Base-by-base conservation (phyloP, 805 yeast species). In the Ogataea minuta region DNA sequence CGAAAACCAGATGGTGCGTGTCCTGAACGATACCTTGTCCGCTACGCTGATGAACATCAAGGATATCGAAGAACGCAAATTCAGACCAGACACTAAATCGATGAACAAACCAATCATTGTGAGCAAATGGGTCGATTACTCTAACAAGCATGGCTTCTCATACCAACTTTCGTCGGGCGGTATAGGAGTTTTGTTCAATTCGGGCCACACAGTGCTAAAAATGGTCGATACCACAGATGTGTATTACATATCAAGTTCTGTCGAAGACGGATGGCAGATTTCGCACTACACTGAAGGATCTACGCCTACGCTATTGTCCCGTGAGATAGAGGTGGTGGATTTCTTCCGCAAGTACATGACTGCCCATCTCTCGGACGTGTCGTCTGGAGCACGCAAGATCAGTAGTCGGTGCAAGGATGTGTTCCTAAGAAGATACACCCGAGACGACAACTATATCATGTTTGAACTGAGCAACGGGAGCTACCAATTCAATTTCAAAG, bases 61-160 rank as follows among this genome's bases (percentile, higher is more conserved):
- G 45, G 36, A 43, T 19, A 52, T 61, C 29, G 62, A 60, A 40
- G 41, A 47, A n/a, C 54, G 53, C 23, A 39, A 45, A 21, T 19
- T 48, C 26, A 37, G 32, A 14, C 39, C 44, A 24, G 30, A 31
- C 45, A 23, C 32, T 28, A 38, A 41, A n/a, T 27, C 38, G 20
- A 35, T 47, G 41, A 74, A 45, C 14, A 71, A 76, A 46, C 95
- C 90, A 9, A 75, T 79, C 13, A 76, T 86, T 44, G 79, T 91
- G 29, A 84, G 95, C 45, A 90, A 91, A 60, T 93, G 99, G 99
- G 98, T 95, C 20, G 99, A 93, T 60, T 93, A 91, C 60, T 84
- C 96, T 19, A 89, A 90, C 66, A 88, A 84, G 61, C 95, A 91
- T 63, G 99, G 99, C 1, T 82, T 93, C 57, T 86, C 96, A 4